phyloP scores from a whole-genome alignment of 2,329 filamentous ascomycete species.

The Curvularia sp. region DNA sequence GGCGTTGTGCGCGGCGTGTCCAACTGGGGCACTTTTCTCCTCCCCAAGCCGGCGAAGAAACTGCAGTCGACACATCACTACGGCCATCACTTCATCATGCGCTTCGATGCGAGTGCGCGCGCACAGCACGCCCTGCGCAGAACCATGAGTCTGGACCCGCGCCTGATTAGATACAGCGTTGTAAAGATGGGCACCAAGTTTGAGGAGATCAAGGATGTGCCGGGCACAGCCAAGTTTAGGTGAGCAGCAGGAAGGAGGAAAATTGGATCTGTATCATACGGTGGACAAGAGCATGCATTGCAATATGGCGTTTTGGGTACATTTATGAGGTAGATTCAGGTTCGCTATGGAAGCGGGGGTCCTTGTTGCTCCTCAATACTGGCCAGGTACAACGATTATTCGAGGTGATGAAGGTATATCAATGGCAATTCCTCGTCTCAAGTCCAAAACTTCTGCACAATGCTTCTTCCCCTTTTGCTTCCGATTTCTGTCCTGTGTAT shows the following conservation, averaged over 20 bases:
- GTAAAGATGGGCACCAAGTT: slow-evolving; percentile 81
- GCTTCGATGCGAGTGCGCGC: slow-evolving; percentile 80
- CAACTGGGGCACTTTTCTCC: slow-evolving; percentile 93
- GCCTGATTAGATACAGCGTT: slow-evolving; percentile 85
- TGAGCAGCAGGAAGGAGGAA: slow-evolving; percentile 7
- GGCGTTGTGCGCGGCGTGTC: slow-evolving; percentile 91
- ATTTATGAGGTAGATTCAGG: background rate
- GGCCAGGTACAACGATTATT: background rate
- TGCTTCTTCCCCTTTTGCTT: background rate
- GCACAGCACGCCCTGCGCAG: slow-evolving; percentile 78
- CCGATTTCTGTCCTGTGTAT: background rate
- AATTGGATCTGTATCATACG: background rate
- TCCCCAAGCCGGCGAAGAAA: slow-evolving; percentile 79
- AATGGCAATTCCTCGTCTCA: background rate
- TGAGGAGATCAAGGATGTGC: slow-evolving; percentile 66
- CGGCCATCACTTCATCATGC: slow-evolving; percentile 98
- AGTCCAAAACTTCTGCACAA: background rate
- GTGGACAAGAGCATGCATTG: slow-evolving; percentile 1
- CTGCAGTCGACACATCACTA: slow-evolving; percentile 83
- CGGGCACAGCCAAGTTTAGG: slow-evolving; percentile 60
- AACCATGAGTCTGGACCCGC: slow-evolving; percentile 83
- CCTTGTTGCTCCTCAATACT: background rate
- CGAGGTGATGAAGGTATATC: background rate
- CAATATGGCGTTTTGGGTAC: slow-evolving; percentile 5
- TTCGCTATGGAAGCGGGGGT: background rate